Percentiles rank a stretch among this genome's conserved stretches.
Conservation (phyloP, 495 filamentous ascomycete genomes). For the Antarctomyces pellizariae region DNA sequence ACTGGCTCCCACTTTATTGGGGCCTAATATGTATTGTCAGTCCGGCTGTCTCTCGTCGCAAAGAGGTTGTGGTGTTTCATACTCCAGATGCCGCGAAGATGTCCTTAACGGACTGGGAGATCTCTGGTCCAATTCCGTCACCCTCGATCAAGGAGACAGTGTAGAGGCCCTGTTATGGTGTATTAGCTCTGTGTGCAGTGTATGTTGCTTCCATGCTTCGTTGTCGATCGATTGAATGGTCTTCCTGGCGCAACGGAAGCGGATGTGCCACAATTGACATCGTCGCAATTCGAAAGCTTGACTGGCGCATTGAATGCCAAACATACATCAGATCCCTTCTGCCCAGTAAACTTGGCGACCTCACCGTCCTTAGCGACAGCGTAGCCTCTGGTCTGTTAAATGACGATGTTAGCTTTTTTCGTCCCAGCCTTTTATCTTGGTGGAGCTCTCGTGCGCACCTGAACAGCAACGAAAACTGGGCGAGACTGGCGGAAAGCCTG, state of each 20-base stretch:
- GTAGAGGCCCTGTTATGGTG: constrained; percentile 52
- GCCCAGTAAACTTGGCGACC: constrained; percentile 80
- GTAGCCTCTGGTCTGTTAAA: constrained; percentile 28
- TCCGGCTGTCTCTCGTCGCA: constrained; percentile 3
- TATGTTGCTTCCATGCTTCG: too few species aligned
- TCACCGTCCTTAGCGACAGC: constrained; percentile 28
- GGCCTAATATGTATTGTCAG: constrained; percentile 27
- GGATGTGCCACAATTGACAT: too few species aligned
- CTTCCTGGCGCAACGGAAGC: too few species aligned
- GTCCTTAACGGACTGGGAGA: constrained; percentile 89
- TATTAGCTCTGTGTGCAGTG: too few species aligned
- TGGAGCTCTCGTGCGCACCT: constrained; percentile 11
- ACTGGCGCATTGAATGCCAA: too few species aligned
- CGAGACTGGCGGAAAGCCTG: constrained; percentile 20
- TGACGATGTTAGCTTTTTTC: constrained; percentile 17
- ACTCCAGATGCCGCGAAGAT: constrained; percentile 92
- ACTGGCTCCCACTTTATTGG: constrained; percentile 94
- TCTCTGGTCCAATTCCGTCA: constrained; percentile 95
- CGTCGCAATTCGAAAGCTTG: constrained; percentile 1
- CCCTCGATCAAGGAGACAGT: constrained; percentile 93
- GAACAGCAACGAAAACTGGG: constrained; percentile 21
- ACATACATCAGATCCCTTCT: constrained; percentile 70
- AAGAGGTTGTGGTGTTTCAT: constrained; percentile 10
- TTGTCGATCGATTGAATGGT: too few species aligned
- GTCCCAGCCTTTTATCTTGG: not conserved